phyloP scores from a whole-genome alignment of 139 green algal species.

The Pleodorina starrii region DNA sequence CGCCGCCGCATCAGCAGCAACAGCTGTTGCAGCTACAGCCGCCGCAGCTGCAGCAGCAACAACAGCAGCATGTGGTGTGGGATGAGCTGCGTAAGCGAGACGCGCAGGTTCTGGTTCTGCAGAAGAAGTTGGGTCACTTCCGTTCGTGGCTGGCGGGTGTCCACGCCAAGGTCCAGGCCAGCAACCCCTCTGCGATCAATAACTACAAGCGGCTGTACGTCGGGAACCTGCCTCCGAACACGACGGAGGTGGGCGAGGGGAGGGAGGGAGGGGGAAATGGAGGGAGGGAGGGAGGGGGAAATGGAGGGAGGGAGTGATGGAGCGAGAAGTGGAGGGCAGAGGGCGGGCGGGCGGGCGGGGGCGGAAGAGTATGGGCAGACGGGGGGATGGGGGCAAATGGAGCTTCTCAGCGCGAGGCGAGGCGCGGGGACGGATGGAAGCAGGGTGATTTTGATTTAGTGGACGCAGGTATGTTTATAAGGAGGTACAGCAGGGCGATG shows the following conservation, averaged over 20 bases:
- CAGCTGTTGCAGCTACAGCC: neutral
- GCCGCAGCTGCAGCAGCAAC: neutral
- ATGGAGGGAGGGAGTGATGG: no score
- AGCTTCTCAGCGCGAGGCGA: no score
- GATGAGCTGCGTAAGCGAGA: conserved; percentile 41
- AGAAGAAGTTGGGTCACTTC: conserved; percentile 62
- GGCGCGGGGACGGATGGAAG: no score
- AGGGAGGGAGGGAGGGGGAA: conserved; percentile 60
- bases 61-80: conserved; percentile 27
- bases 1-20: neutral
- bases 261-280: neutral
- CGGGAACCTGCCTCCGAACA: conserved; percentile 73
- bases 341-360: no score
- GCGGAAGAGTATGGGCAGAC: no score
- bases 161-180: conserved; percentile 61
- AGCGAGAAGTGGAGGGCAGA: neutral
- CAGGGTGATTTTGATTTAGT: no score
- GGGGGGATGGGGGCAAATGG: no score
- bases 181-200: conserved; percentile 77
- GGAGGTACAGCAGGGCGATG: no score
- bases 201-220: conserved; percentile 84
- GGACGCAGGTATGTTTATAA: no score
- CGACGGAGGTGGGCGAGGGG: conserved; percentile 61
- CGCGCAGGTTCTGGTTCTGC: conserved; percentile 46
- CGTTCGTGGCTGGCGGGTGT: conserved; percentile 57